Evolutionary conservation across 257 asterid species (phyloP).

Genomic region (Leonotis leonurus): DNA sequence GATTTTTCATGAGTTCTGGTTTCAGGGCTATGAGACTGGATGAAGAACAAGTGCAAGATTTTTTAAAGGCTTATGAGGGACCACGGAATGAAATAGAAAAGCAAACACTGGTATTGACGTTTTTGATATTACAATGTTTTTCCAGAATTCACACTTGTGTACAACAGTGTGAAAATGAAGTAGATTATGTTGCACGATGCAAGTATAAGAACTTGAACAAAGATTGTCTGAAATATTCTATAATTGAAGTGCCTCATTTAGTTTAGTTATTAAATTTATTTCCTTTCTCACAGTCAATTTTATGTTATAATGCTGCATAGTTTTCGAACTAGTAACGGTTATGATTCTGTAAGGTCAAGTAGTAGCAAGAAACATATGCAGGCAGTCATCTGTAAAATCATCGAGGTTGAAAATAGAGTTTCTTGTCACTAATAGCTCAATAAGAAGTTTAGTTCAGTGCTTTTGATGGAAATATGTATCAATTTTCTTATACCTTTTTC

Average conservation of each 20-base stretch:
- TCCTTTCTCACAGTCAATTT: background rate
- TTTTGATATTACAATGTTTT: slow-evolving; percentile 1
- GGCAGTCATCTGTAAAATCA: background rate
- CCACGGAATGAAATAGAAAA: slow-evolving; percentile 77
- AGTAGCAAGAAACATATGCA: background rate
- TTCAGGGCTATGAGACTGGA: slow-evolving; percentile 74
- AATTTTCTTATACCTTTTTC: slow-evolving; percentile 18
- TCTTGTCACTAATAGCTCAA: background rate
- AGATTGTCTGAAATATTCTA: background rate
- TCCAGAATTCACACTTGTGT: background rate
- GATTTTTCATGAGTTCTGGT: slow-evolving; percentile 17
- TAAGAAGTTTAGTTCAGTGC: slow-evolving; percentile 4
- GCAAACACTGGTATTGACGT: slow-evolving; percentile 57
- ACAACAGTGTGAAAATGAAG: background rate
- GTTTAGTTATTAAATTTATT: background rate
- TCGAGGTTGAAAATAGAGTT: background rate
- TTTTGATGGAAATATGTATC: background rate
- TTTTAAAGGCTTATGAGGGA: slow-evolving; percentile 61
- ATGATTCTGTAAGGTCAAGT: background rate
- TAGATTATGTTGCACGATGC: slow-evolving; percentile 6
- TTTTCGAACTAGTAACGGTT: slow-evolving; percentile 3
- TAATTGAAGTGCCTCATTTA: background rate
- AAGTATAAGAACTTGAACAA: slow-evolving; percentile 3
- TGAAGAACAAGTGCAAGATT: slow-evolving; percentile 45
- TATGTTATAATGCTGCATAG: background rate